Percentiles rank a stretch among this genome's conserved stretches.
phyloP scores from a whole-genome alignment of 2,329 filamentous ascomycete genomes.

The Mycosphaerella sp. region DNA sequence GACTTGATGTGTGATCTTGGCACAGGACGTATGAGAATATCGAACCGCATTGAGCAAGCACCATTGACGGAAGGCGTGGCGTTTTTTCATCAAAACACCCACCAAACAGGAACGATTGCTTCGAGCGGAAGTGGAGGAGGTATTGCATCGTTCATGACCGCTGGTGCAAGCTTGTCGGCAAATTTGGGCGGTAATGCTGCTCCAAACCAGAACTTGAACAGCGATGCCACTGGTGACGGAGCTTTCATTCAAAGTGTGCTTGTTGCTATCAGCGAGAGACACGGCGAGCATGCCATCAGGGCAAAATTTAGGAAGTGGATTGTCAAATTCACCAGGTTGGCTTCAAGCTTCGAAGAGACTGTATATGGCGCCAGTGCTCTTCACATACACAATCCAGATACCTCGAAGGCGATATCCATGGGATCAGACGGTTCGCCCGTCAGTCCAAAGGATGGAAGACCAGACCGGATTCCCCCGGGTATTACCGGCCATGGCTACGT shows the following conservation, averaged over 20 bases:
- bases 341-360: slow-evolving; percentile 88
- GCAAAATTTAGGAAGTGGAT: slow-evolving; percentile 94
- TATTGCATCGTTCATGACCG: slow-evolving; percentile 27
- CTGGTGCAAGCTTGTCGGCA: slow-evolving; percentile 35
- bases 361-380: slow-evolving; percentile 91
- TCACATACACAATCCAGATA: slow-evolving; percentile 55
- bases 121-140: slow-evolving; percentile 25
- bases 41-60: slow-evolving; percentile 74
- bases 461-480: slow-evolving; percentile 25
- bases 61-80: slow-evolving; percentile 75
- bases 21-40: slow-evolving; percentile 90
- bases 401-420: slow-evolving; percentile 12
- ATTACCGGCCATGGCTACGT: slow-evolving; percentile 79
- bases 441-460: slow-evolving; percentile 9
- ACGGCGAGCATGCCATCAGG: slow-evolving; percentile 83
- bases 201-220: slow-evolving; percentile 28
- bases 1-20: slow-evolving; percentile 91
- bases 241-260: slow-evolving; percentile 84
- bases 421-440: slow-evolving; percentile 15
- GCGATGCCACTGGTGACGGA: slow-evolving; percentile 76
- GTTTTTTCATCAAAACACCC: slow-evolving; percentile 67
- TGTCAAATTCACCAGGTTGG: slow-evolving; percentile 85
- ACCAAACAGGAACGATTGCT: slow-evolving; percentile 23
- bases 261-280: slow-evolving; percentile 74
- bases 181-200: slow-evolving; percentile 29